Conservation (phyloP, 306 rosid genomes). For the Lathyrus aphaca region DNA sequence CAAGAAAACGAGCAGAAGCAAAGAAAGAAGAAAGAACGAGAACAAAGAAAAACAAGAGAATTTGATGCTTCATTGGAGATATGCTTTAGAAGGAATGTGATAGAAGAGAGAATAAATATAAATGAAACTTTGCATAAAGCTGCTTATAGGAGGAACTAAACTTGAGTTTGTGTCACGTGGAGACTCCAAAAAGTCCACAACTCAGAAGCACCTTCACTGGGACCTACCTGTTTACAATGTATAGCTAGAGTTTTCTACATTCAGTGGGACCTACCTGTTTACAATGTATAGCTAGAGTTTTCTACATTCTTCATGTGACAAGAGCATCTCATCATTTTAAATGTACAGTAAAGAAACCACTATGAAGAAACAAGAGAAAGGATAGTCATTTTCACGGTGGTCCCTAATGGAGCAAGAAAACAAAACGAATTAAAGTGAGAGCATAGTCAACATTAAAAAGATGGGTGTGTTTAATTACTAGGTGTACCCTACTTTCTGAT, state of each 20-base stretch:
- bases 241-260: not conserved
- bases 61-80: conserved; percentile 45
- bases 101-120: conserved; percentile 35
- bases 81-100: conserved; percentile 16
- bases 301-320: conserved; percentile 38
- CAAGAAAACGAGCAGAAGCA: conserved; percentile 43
- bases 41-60: conserved; percentile 43
- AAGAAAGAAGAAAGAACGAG: conserved; percentile 47
- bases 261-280: not conserved
- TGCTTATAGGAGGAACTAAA: not conserved
- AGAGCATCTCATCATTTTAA: conserved; percentile 32
- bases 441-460: conserved; percentile 20
- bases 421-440: conserved; percentile 36
- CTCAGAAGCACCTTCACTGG: conserved; percentile 16
- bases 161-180: conserved; percentile 41
- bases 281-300: not conserved
- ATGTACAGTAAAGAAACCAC: not conserved
- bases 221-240: not conserved
- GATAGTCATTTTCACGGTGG: conserved; percentile 44
- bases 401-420: conserved; percentile 30
- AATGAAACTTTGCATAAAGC: conserved; percentile 21
- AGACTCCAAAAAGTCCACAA: conserved; percentile 29
- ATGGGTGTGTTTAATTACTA: not conserved
- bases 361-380: conserved; percentile 22
- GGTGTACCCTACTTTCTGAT: conserved; percentile 3